These are phyloP conservation scores for Pleurozium schreberi DNA, from an alignment of 225 moss, liverwort and hornwort genomes.

Conservation along the genomic window DNA sequence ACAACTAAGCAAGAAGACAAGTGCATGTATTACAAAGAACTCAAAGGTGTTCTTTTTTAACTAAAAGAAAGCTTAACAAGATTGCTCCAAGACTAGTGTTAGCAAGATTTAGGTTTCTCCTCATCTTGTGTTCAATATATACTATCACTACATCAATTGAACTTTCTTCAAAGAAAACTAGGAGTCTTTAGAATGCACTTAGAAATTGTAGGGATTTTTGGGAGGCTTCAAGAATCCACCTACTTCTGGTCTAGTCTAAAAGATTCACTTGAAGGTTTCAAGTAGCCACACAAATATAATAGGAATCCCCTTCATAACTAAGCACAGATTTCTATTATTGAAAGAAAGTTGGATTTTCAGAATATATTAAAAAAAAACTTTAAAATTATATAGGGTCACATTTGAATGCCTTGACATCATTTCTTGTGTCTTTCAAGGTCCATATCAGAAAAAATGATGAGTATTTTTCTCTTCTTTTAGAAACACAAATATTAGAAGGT, in stretches of 20 bases:
- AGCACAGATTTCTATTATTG: no score
- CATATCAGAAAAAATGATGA: rapidly evolving
- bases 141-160: neutral
- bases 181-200: neutral
- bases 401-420: neutral
- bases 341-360: no score
- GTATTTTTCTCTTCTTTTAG: neutral
- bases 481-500: neutral
- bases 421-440: no score
- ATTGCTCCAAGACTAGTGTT: neutral
- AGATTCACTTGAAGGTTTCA: neutral
- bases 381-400: rapidly evolving
- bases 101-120: neutral
- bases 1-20: no score
- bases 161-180: neutral
- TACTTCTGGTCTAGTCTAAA: neutral
- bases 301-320: no score
- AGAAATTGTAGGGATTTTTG: neutral
- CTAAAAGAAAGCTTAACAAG: no score
- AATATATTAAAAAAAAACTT: no score
- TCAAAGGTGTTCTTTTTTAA: no score
- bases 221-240: neutral
- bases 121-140: neutral
- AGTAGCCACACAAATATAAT: neutral
- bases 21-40: no score